A percentile compares a stretch with the other conserved stretches of the same genome.
These are phyloP conservation scores for Sporodiniella umbellata DNA, from an alignment of 371 early-diverging fungal species.

Conservation along the genomic window DNA sequence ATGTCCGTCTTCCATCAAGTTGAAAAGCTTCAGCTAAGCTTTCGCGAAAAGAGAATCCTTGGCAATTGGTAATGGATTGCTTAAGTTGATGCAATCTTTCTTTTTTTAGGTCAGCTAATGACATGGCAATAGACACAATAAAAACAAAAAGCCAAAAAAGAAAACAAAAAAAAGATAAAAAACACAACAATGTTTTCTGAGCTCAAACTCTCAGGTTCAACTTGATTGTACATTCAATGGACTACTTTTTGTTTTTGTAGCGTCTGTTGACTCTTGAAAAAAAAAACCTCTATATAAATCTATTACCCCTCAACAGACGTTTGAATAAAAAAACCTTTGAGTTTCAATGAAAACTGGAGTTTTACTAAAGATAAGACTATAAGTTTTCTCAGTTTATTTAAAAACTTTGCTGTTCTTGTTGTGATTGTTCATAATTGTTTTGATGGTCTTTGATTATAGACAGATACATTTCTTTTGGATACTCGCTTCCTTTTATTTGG, in stretches of 20 bases:
- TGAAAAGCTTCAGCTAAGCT: constrained; percentile 7
- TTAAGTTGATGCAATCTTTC: not conserved
- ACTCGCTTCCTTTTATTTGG: constrained; percentile 43
- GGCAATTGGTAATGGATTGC: not conserved
- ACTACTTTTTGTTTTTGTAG: too few relatives aligned
- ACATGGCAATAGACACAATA: constrained; percentile 1
- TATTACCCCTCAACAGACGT: too few relatives aligned
- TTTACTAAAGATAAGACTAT: too few relatives aligned
- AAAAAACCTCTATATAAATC: too few relatives aligned
- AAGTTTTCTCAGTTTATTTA: too few relatives aligned
- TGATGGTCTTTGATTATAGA: constrained; percentile 35
- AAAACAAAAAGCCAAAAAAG: not conserved
- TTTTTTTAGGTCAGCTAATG: constrained; percentile 3
- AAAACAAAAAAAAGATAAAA: not conserved
- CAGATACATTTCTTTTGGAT: constrained; percentile 39
- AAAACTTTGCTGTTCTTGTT: not conserved
- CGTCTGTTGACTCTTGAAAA: too few relatives aligned
- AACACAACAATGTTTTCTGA: too few relatives aligned
- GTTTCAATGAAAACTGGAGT: too few relatives aligned
- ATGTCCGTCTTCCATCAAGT: not conserved
- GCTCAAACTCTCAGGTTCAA: too few relatives aligned
- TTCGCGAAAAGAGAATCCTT: constrained; percentile 5
- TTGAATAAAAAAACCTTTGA: too few relatives aligned
- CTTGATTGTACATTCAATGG: too few relatives aligned
- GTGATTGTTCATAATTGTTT: constrained; percentile 23